These are phyloP conservation scores for Sporisorium exsertum DNA, from an alignment of 1,284 basidiomycete genomes.

Conservation along the genomic window DNA sequence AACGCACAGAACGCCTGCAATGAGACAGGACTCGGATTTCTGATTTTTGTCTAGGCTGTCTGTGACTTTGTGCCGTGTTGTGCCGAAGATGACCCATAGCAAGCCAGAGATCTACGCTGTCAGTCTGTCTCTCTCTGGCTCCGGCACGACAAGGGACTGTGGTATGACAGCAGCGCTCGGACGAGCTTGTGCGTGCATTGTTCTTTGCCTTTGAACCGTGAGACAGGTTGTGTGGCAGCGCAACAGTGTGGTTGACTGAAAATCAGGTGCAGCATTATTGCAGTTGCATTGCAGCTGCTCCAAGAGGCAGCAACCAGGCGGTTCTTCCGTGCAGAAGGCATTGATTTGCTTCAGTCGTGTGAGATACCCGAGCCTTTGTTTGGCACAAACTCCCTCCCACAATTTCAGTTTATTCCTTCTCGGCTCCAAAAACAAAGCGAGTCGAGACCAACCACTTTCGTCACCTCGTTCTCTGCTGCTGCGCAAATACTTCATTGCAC, in stretches of 20 bases:
- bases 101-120: too few relatives aligned
- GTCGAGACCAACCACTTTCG: background rate
- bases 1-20: too few relatives aligned
- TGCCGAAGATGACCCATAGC: slow-evolving; percentile 6
- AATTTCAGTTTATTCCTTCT: background rate
- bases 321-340: too few relatives aligned
- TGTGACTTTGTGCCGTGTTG: background rate
- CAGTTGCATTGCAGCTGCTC: background rate
- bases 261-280: background rate
- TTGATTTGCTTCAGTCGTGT: too few relatives aligned
- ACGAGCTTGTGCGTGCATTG: too few relatives aligned
- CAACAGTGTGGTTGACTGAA: too few relatives aligned
- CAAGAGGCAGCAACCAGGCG: too few relatives aligned
- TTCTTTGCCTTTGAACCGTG: too few relatives aligned
- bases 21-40: background rate
- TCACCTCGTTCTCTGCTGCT: background rate
- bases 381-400: too few relatives aligned
- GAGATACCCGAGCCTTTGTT: slow-evolving; percentile 1
- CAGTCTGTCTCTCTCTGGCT: background rate
- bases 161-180: background rate
- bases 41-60: too few relatives aligned
- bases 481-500: background rate
- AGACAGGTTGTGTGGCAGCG: too few relatives aligned
- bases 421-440: background rate
- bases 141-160: too few relatives aligned